Base-by-base conservation (phyloP, 179 eudicot genomes). In the Vitellaria paradoxa region DNA sequence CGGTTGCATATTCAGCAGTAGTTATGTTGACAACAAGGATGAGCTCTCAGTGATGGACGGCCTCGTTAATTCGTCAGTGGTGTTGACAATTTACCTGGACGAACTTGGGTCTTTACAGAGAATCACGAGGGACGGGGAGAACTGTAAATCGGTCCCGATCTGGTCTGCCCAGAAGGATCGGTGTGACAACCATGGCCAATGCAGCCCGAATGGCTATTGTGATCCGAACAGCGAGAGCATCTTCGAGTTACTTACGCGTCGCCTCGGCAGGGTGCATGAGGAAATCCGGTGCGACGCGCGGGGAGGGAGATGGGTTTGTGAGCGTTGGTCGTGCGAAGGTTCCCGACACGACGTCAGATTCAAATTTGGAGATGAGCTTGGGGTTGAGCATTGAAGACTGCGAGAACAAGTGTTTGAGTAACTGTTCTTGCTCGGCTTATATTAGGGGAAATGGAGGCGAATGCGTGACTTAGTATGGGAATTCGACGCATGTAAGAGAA, bases 381-480 rank as follows among this genome's bases (percentile, higher is more conserved):
- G 5, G 5, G 45, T 42, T 42, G 81, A 81, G 65, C 9, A 5
- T 78, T 2, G 21, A 78, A 15, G 85, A 78, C 9, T 87, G 90
- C 52, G 30, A 57, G 21, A 37, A 42, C 9, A 26, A 47, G 75
- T 85, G 90, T 77, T 24, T 77, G 80, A 78, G 68, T 65, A 83
- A 83, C 20, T 87, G 87, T 64, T 77, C 37, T 30, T 30, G 37
- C 37, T 30, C 37, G 37, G 37, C 37, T 30, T 30, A 30, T 30
- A 30, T 2, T 30, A 30, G 37, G 1, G 37, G 37, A 30, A 30
- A 52, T 8, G 86, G 71, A 9, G 77, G 72, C 24, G 82, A 84
- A 5, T 83, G 86, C 70, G 42, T 78, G 18, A 67, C 79, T 30
- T 86, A 81, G 86, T n/a, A 77, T 71, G 68, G 73, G 53, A 50